These are phyloP conservation scores for Verbascum thapsus DNA, from an alignment of 257 asterid genomes.

Conservation along the genomic window DNA sequence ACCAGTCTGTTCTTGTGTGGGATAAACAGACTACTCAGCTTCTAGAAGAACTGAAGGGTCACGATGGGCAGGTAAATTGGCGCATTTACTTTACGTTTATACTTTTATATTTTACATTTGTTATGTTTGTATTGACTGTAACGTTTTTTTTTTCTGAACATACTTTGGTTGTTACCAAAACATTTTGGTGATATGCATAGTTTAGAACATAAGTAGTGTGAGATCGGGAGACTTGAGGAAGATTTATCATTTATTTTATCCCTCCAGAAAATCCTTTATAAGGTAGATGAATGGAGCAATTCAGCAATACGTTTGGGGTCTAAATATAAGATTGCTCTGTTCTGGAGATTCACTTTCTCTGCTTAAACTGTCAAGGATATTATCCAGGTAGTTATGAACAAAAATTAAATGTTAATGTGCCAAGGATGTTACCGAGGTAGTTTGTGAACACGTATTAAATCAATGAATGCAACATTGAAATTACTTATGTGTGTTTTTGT, in stretches of 20 bases:
- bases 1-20: conserved; percentile 93
- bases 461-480: not conserved
- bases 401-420: not conserved
- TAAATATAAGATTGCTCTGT: not conserved
- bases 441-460: not conserved
- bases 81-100: conserved; percentile 23
- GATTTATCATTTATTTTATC: conserved; percentile 18
- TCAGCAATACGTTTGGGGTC: not conserved
- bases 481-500: not conserved
- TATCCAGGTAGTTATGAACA: not conserved
- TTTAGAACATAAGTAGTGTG: conserved; percentile 8
- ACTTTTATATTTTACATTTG: not conserved
- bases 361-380: not conserved
- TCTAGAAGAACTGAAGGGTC: conserved; percentile 94
- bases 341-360: conserved; percentile 9
- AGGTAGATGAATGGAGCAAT: not conserved
- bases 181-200: not conserved
- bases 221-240: not conserved
- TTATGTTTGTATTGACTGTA: not conserved
- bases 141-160: not conserved
- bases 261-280: not conserved
- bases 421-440: not conserved
- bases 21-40: conserved; percentile 93
- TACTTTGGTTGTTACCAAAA: conserved; percentile 5
- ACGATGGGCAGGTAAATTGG: conserved; percentile 73